Evolutionary conservation across 2,329 filamentous ascomycete genomes (phyloP).

Genomic region (Dothideomycetes sp.): DNA sequence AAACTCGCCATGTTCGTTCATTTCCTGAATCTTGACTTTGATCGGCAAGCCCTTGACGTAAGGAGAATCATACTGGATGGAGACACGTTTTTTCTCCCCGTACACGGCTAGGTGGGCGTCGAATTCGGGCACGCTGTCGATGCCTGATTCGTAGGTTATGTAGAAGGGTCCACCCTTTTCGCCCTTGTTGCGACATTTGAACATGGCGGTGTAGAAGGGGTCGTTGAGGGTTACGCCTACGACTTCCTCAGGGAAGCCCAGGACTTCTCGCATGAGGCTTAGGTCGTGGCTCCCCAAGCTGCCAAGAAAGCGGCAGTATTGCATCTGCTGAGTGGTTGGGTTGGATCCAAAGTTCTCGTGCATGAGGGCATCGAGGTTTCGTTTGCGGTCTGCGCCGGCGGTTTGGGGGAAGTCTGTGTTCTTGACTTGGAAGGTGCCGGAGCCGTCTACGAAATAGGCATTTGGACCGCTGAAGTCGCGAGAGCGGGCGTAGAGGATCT

Average conservation of each 20-base stretch:
- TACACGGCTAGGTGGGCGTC: conserved; percentile 45
- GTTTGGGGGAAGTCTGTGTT: conserved; percentile 30
- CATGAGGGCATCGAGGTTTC: conserved; percentile 18
- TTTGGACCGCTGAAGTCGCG: conserved; percentile 46
- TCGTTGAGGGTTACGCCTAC: conserved; percentile 33
- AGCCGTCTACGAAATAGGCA: conserved; percentile 35
- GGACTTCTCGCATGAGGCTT: conserved; percentile 41
- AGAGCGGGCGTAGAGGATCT: conserved; percentile 45
- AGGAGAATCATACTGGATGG: conserved; percentile 45
- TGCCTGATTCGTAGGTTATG: conserved; percentile 46
- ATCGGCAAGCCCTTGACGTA: conserved; percentile 46
- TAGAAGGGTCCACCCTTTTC: conserved; percentile 30
- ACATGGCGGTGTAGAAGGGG: conserved; percentile 31
- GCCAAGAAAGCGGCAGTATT: conserved; percentile 33
- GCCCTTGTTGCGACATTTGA: conserved; percentile 27
- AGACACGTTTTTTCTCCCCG: conserved; percentile 41
- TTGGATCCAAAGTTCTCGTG: conserved; percentile 23
- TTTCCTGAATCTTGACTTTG: conserved; percentile 36
- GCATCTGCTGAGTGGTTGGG: conserved; percentile 19
- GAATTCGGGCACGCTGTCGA: conserved; percentile 42
- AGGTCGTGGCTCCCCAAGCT: conserved; percentile 45
- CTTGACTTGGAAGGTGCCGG: conserved; percentile 35
- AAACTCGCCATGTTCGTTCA: conserved; percentile 23
- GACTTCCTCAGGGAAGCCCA: conserved; percentile 39
- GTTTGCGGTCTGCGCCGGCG: conserved; percentile 14